Conservation (phyloP, 1,284 basidiomycete species). For the Papiliotrema terrestris region DNA sequence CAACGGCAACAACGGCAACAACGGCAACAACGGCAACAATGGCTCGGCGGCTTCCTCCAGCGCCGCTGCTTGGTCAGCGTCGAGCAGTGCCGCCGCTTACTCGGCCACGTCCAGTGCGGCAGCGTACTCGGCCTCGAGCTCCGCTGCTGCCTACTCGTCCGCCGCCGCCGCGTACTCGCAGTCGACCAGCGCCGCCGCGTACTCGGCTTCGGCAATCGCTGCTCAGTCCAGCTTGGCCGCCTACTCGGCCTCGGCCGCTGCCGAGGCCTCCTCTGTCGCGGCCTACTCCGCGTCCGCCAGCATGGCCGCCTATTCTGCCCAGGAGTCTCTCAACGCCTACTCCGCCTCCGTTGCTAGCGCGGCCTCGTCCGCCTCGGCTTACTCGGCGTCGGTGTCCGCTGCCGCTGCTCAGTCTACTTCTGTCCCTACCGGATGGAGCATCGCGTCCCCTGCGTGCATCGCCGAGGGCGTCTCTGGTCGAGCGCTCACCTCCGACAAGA, state of each 20-base stretch:
- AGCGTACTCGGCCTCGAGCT: background rate
- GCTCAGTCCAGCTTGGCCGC: background rate
- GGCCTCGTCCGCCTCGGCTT: background rate
- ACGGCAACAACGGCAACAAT: background rate
- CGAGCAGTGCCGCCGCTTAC: background rate
- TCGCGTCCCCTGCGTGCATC: conserved; percentile 12
- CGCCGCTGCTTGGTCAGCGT: background rate
- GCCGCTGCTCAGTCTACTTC: too few species aligned
- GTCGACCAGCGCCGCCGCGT: background rate
- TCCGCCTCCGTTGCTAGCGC: too few species aligned
- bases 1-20: too few species aligned
- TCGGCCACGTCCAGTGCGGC: background rate
- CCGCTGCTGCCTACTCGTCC: background rate
- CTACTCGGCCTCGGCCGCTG: background rate
- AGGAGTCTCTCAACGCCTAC: too few species aligned
- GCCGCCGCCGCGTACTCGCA: background rate
- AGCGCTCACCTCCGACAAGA: conserved; percentile 19
- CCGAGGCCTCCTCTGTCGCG: background rate
- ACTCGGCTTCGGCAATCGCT: background rate
- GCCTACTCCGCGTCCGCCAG: background rate
- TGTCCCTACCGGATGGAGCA: conserved; percentile 16
- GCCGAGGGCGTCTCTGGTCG: conserved; percentile 20
- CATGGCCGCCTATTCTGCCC: too few species aligned
- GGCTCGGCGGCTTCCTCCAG: background rate
- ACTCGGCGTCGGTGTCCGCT: background rate